A percentile compares a stretch with the other conserved stretches of the same genome.
Conservation (phyloP, 2,329 filamentous ascomycete species). For the Teratosphaeria nubilosa region DNA sequence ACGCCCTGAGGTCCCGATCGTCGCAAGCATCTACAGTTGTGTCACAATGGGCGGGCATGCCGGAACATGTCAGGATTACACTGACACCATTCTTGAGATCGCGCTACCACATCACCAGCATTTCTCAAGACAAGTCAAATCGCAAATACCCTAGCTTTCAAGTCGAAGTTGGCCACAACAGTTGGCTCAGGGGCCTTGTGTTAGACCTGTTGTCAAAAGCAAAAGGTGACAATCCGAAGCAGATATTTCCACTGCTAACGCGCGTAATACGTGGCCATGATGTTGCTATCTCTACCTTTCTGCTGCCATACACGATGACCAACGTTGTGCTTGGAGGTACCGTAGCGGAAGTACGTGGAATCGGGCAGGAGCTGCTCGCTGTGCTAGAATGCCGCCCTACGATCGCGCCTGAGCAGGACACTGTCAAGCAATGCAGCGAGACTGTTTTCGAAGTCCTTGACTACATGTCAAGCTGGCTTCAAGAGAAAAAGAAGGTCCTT, state of each 20-base stretch:
- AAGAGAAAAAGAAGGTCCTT: constrained; percentile 56
- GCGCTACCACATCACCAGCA: constrained; percentile 58
- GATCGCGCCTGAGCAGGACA: constrained; percentile 53
- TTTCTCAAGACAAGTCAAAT: constrained; percentile 17
- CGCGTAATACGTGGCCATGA: constrained; percentile 80
- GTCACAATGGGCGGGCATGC: constrained; percentile 65
- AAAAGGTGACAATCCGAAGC: constrained; percentile 61
- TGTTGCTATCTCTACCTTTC: constrained; percentile 72
- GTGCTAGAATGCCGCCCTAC: constrained; percentile 58
- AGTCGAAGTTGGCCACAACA: constrained; percentile 56
- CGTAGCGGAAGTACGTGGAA: constrained; percentile 51
- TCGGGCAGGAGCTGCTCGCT: constrained; percentile 62
- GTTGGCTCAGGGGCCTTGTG: constrained; percentile 73
- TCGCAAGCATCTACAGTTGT: constrained; percentile 47
- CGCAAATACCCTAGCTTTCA: constrained; percentile 66
- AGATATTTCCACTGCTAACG: constrained; percentile 71
- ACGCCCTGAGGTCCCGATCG: constrained; percentile 41
- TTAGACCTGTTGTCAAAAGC: constrained; percentile 72
- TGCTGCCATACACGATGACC: constrained; percentile 77
- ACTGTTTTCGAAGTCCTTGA: constrained; percentile 84
- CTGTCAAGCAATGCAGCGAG: constrained; percentile 80
- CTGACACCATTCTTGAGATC: constrained; percentile 84
- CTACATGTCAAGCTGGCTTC: constrained; percentile 83
- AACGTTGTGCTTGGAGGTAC: constrained; percentile 71
- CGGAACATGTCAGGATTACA: constrained; percentile 66